Evolutionary conservation across 1,284 basidiomycete genomes (phyloP), one percentile per base, ranked within the genome.

Genomic region (Xerocomus nothofagi): DNA sequence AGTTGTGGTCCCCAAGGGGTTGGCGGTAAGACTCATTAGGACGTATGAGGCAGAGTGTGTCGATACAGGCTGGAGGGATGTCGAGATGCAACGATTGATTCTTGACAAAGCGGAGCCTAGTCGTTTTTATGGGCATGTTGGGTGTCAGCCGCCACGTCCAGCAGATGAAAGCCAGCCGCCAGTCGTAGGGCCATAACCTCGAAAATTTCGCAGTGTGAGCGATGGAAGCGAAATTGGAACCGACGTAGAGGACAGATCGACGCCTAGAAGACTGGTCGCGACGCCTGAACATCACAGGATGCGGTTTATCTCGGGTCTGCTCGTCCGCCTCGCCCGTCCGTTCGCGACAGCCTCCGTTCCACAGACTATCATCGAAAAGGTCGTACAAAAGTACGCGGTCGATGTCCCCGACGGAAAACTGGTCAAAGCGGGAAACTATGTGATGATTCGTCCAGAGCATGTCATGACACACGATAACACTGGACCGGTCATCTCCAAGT

Each of bases 401-500:
- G 93, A 88, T 48, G 76, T 94, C 2, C 82, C 90, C 2, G 70
- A 77, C 44, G 85, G 83, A 38, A 88, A 89, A 63, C 77, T 79
- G 23, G 91, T 98, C 57, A 85, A 83, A 62, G 91, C 95, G 24
- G 97, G 97, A 29, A 97, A 99, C 84, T 99, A 98, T 84, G 94
- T 99, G 43, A 98, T 98, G 91, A 97, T 99, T 71, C 83, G 84
- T 24, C 97, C 97, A 17, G 86, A 97, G 67, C 92, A 97, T 79
- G 94, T 98, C 55, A 95, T 96, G 92, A 95, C 92, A 3, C 93
- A 97, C 64, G 94, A 99, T 68, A 99, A 99, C 71, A 99, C 96
- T 11, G 96, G 95, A 0, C 96, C 96, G 3, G 95, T 98, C 59
- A 97, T 99, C 55, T 88, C 89, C 65, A 96, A 96, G 91, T 93